Conservation (phyloP, 2,329 filamentous ascomycete species). For the Pseudogymnoascus sp. region DNA sequence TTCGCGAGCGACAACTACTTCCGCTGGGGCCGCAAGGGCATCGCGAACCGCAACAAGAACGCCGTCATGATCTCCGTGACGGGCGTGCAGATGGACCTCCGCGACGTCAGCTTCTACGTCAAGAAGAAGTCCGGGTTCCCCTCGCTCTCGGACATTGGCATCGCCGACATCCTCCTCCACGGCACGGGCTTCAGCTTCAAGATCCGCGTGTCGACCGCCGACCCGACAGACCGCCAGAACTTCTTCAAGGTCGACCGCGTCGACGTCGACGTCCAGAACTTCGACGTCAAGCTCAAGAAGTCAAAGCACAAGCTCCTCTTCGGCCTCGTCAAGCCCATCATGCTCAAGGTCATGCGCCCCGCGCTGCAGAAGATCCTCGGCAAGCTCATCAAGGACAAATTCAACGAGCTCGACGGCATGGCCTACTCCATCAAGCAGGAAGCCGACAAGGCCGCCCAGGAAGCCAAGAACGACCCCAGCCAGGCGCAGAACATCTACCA, state of each 20-base stretch:
- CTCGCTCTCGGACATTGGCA: conserved; percentile 73
- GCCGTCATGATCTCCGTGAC: conserved; percentile 73
- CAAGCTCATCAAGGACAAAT: conserved; percentile 78
- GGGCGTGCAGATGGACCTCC: conserved; percentile 86
- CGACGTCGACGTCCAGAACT: conserved; percentile 69
- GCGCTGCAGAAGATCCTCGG: conserved; percentile 81
- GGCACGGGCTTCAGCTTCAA: conserved; percentile 88
- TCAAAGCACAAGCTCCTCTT: conserved; percentile 94
- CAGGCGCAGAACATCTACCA: conserved; percentile 76
- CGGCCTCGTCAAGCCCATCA: conserved; percentile 73
- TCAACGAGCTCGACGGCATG: conserved; percentile 64
- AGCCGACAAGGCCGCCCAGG: conserved; percentile 62
- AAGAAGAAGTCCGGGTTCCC: conserved; percentile 94
- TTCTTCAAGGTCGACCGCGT: conserved; percentile 95
- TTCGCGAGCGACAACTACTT: conserved; percentile 89
- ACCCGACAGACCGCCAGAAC: conserved; percentile 65
- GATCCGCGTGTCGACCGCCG: conserved; percentile 75
- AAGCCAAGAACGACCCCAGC: conserved; percentile 60
- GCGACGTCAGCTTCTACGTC: conserved; percentile 87
- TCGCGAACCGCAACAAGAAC: conserved; percentile 74
- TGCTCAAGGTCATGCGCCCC: conserved; percentile 76
- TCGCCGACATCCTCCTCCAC: conserved; percentile 80
- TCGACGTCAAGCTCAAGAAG: conserved; percentile 85
- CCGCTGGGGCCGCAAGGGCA: conserved; percentile 86
- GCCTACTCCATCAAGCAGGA: conserved; percentile 75